A percentile compares a stretch with the other conserved stretches of the same genome.
These are phyloP conservation scores for Xylaria longipes DNA, from an alignment of 495 filamentous ascomycete species.

Conservation along the genomic window DNA sequence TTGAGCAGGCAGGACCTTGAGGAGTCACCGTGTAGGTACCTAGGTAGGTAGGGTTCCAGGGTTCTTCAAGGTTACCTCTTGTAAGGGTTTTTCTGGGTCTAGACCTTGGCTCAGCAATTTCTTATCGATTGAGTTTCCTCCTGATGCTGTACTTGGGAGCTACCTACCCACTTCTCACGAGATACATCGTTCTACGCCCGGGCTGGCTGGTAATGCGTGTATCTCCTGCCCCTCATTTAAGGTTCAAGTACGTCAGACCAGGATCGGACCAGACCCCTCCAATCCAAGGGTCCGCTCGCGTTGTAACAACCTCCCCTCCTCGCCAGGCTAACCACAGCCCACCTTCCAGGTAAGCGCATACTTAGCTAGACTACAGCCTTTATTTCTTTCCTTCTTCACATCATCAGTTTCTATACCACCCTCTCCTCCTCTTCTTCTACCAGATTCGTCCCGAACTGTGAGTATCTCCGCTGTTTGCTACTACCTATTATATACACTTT, in stretches of 20 bases:
- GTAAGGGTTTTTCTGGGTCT: not conserved
- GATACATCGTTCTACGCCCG: not conserved
- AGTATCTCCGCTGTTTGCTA: constrained; percentile 5
- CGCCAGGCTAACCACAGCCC: constrained; percentile 7
- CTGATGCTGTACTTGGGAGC: not conserved
- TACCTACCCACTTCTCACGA: not conserved
- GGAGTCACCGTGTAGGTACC: no score
- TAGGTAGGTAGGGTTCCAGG: not conserved
- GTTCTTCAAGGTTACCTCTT: constrained; percentile 18
- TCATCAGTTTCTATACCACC: not conserved
- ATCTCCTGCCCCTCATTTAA: constrained; percentile 11
- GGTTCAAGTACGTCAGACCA: constrained; percentile 7
- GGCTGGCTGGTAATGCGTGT: not conserved
- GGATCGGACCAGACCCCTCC: constrained; percentile 23
- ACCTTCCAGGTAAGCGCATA: not conserved
- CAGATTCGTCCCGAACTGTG: not conserved
- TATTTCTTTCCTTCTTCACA: constrained; percentile 16
- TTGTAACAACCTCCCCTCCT: constrained; percentile 9
- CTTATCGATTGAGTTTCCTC: constrained; percentile 17
- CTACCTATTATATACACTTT: not conserved
- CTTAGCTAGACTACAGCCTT: constrained; percentile 14
- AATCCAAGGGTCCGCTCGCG: not conserved
- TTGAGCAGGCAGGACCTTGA: not conserved
- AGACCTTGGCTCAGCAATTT: not conserved
- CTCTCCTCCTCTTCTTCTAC: not conserved